Evolutionary conservation across 768 basidiomycete genomes (phyloP).

Genomic region (Panellus pusillus): DNA sequence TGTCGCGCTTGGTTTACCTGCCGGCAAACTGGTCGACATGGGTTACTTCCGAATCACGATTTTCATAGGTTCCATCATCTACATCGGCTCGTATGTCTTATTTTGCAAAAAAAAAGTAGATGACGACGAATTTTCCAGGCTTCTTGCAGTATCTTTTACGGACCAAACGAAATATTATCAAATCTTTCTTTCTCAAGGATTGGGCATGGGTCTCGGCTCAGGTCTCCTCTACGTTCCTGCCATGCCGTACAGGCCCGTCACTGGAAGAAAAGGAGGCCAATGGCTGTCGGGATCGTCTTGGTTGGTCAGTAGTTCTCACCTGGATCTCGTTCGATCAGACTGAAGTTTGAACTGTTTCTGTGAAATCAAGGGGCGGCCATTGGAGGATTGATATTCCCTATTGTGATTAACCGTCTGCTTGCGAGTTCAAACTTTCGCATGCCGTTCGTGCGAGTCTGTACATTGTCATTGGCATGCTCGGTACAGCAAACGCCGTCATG

Average conservation of each 20-base stretch:
- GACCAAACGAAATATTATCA: constrained; percentile 38
- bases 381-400: constrained; percentile 36
- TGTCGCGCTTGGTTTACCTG: constrained; percentile 27
- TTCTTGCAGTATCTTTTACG: constrained; percentile 35
- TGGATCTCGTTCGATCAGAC: too few species aligned
- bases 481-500: too few species aligned
- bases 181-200: constrained; percentile 45
- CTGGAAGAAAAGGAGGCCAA: constrained; percentile 26
- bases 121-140: constrained; percentile 15
- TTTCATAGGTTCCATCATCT: constrained; percentile 28
- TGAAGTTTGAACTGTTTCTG: too few species aligned
- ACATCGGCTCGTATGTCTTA: constrained; percentile 27
- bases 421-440: too few species aligned
- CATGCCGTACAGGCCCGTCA: constrained; percentile 28
- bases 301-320: constrained; percentile 10
- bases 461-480: too few species aligned
- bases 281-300: constrained; percentile 34
- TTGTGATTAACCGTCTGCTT: constrained; percentile 29
- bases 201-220: constrained; percentile 34
- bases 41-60: constrained; percentile 35
- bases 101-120: not conserved
- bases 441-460: too few species aligned
- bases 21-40: constrained; percentile 35
- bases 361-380: constrained; percentile 16
- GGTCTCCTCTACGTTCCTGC: constrained; percentile 37